phyloP scores from a whole-genome alignment of 768 basidiomycete genomes.

The Kwoniella dendrophila region DNA sequence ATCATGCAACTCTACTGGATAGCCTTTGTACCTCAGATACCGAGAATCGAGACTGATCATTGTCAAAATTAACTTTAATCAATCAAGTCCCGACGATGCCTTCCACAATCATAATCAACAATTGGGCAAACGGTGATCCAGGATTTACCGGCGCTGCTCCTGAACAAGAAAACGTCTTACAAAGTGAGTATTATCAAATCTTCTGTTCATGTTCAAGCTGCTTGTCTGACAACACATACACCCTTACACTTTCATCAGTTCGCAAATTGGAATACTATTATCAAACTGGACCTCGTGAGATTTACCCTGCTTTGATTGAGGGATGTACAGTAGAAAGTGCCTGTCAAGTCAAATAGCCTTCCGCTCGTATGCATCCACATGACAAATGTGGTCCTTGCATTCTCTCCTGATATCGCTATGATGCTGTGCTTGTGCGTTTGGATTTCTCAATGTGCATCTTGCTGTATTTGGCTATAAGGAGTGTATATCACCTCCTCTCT shows the following conservation, averaged over 20 bases:
- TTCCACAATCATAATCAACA: constrained; percentile 11
- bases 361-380: too few relatives aligned
- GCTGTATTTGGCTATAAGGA: too few relatives aligned
- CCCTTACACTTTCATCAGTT: too few relatives aligned
- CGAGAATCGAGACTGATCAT: too few relatives aligned
- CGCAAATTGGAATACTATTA: constrained; percentile 12
- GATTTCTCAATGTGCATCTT: too few relatives aligned
- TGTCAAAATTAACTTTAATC: not conserved
- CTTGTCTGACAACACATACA: too few relatives aligned
- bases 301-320: not conserved
- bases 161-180: not conserved
- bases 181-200: not conserved
- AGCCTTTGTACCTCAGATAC: too few relatives aligned
- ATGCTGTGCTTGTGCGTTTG: too few relatives aligned
- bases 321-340: constrained; percentile 9
- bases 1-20: too few relatives aligned
- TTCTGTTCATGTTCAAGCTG: not conserved
- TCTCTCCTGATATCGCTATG: too few relatives aligned
- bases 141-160: constrained; percentile 5
- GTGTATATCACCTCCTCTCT: too few relatives aligned
- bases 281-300: not conserved
- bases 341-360: constrained; percentile 2
- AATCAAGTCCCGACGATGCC: not conserved
- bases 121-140: constrained; percentile 10
- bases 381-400: too few relatives aligned